Percentiles rank a stretch among this genome's conserved stretches.
Evolutionary conservation across 73 alveolate genomes (phyloP).

Genomic region (Paramecium bursaria): DNA sequence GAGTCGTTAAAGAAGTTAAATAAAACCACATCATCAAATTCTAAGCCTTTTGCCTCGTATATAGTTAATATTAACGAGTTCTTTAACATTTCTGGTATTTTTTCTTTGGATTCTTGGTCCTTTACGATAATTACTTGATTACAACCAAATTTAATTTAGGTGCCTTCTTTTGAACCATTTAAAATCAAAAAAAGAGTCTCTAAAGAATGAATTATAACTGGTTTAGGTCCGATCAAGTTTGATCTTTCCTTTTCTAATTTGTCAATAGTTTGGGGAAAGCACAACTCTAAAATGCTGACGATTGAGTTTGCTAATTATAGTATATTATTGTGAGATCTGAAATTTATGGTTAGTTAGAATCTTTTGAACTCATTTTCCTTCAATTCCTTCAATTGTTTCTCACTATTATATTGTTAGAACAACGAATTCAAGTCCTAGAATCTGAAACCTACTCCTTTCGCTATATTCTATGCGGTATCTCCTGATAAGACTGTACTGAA

Average conservation of each 20-base stretch:
- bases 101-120: conserved; percentile 76
- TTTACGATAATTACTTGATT: conserved; percentile 81
- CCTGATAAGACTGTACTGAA: conserved; percentile 79
- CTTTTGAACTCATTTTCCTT: conserved; percentile 63
- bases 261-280: conserved; percentile 67
- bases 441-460: conserved; percentile 87
- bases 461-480: conserved; percentile 89
- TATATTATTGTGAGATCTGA: conserved; percentile 64
- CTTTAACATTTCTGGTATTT: conserved; percentile 73
- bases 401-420: not conserved
- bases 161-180: conserved; percentile 49
- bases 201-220: conserved; percentile 10
- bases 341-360: conserved; percentile 70
- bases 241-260: conserved; percentile 57
- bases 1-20: conserved; percentile 83
- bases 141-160: conserved; percentile 76
- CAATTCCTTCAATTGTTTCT: not conserved
- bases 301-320: conserved; percentile 59
- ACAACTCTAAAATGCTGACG: conserved; percentile 46
- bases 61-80: conserved; percentile 80
- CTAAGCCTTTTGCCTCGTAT: conserved; percentile 84
- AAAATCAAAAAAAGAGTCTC: conserved; percentile 16
- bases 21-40: conserved; percentile 81
- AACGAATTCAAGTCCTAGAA: conserved; percentile 75
- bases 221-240: conserved; percentile 52